Percentiles rank a stretch among this genome's conserved stretches.
Evolutionary conservation across 2,329 filamentous ascomycete species (phyloP).

Genomic region (Alternaria metachromatica): DNA sequence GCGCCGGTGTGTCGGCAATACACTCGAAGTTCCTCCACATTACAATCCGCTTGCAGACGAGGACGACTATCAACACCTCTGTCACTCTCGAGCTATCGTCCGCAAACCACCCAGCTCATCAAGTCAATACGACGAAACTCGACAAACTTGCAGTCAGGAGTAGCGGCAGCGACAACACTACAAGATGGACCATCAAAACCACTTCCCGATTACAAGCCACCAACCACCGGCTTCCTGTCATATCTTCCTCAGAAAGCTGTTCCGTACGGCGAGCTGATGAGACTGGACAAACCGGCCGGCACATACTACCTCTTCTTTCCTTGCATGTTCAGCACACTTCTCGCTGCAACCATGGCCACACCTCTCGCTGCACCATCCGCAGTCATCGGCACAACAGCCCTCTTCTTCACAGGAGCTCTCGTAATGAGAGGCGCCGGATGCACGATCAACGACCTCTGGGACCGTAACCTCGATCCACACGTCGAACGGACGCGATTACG

Average conservation of each 20-base stretch:
- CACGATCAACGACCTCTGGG: slow-evolving; percentile 90
- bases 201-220: slow-evolving; percentile 64
- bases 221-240: slow-evolving; percentile 73
- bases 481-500: slow-evolving; percentile 78
- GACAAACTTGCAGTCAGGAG: slow-evolving; percentile 5
- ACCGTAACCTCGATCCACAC: slow-evolving; percentile 82
- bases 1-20: neutral
- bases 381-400: slow-evolving; percentile 67
- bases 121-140: neutral
- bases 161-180: slow-evolving; percentile 22
- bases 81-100: neutral
- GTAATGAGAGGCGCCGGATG: slow-evolving; percentile 90
- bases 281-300: slow-evolving; percentile 80
- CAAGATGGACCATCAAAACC: slow-evolving; percentile 16
- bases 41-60: neutral
- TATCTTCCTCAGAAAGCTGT: slow-evolving; percentile 72
- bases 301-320: slow-evolving; percentile 88
- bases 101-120: slow-evolving; percentile 16
- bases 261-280: slow-evolving; percentile 82
- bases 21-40: neutral
- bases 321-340: slow-evolving; percentile 81
- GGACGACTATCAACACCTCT: neutral
- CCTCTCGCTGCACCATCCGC: slow-evolving; percentile 67
- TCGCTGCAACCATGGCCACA: slow-evolving; percentile 73
- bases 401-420: slow-evolving; percentile 78